Conservation (phyloP, 345 rosid species). For the Camelina laxa region DNA sequence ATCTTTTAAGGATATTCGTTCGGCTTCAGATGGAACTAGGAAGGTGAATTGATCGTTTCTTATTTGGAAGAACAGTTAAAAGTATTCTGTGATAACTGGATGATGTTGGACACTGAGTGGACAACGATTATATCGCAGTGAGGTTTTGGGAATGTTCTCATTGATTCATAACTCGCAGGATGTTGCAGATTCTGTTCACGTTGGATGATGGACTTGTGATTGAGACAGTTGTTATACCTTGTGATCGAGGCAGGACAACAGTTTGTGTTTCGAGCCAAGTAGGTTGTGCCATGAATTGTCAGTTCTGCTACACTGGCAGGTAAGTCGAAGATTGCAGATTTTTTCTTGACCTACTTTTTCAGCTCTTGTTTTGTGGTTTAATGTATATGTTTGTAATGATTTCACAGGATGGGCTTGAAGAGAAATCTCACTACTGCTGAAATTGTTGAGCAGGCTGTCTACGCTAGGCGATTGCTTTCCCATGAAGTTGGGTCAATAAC, state of each 20-base stretch:
- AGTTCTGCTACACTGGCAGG: conserved; percentile 97
- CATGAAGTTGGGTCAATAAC: conserved; percentile 73
- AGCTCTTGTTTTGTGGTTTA: background rate
- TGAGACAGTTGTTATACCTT: conserved; percentile 89
- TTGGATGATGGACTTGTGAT: conserved; percentile 81
- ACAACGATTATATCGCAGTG: background rate
- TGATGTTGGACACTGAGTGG: background rate
- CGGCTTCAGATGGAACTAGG: conserved; percentile 85
- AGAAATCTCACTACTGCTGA: conserved; percentile 87
- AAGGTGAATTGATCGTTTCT: conserved; percentile 59
- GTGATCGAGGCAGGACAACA: conserved; percentile 82
- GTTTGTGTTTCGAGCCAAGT: conserved; percentile 96
- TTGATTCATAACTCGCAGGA: conserved; percentile 75
- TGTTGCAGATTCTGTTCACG: conserved; percentile 84
- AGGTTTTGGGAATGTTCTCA: conserved; percentile 54
- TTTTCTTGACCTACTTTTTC: background rate
- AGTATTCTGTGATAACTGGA: background rate
- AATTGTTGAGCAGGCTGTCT: conserved; percentile 89
- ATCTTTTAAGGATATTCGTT: conserved; percentile 64
- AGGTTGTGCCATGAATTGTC: conserved; percentile 97
- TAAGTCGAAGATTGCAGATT: conserved; percentile 26
- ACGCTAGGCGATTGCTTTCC: conserved; percentile 66
- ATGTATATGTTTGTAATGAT: background rate
- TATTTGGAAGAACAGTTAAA: background rate
- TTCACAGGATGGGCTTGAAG: conserved; percentile 79